Conservation (phyloP, 106 monocot genomes). For the Platanthera guangdongensis region DNA sequence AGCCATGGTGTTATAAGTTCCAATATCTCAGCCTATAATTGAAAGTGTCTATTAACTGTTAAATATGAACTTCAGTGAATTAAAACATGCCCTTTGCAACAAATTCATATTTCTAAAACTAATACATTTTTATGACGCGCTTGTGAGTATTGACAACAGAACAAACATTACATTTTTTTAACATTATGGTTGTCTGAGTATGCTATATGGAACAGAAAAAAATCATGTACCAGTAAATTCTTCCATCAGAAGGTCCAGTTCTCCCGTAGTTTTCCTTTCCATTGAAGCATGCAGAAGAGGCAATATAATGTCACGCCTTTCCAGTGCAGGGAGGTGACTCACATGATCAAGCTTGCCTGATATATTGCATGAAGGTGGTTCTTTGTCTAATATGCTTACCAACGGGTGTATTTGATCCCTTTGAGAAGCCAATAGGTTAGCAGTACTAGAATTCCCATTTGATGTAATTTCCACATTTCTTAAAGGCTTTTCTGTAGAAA, state of each 20-base stretch:
- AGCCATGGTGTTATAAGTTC: not conserved
- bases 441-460: conserved; percentile 29
- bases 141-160: not conserved
- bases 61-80: not conserved
- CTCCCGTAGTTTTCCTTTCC: conserved; percentile 88
- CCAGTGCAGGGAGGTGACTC: conserved; percentile 67
- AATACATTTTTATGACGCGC: not conserved
- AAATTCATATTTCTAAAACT: not conserved
- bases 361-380: conserved; percentile 80
- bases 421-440: conserved; percentile 23
- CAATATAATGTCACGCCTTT: conserved; percentile 83
- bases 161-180: not conserved
- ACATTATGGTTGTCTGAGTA: not conserved
- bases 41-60: not conserved
- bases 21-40: not conserved
- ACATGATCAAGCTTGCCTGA: conserved; percentile 97
- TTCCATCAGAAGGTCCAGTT: conserved; percentile 89
- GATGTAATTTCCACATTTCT: conserved; percentile 44
- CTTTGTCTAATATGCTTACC: conserved; percentile 85
- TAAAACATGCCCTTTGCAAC: conserved; percentile 1
- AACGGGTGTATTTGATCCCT: conserved; percentile 76
- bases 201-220: not conserved
- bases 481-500: conserved; percentile 58
- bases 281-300: conserved; percentile 88
- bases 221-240: conserved; percentile 75